Percentiles rank a stretch among this genome's conserved stretches.
Conservation (phyloP, 306 rosid species). For the Vigna unguiculata region DNA sequence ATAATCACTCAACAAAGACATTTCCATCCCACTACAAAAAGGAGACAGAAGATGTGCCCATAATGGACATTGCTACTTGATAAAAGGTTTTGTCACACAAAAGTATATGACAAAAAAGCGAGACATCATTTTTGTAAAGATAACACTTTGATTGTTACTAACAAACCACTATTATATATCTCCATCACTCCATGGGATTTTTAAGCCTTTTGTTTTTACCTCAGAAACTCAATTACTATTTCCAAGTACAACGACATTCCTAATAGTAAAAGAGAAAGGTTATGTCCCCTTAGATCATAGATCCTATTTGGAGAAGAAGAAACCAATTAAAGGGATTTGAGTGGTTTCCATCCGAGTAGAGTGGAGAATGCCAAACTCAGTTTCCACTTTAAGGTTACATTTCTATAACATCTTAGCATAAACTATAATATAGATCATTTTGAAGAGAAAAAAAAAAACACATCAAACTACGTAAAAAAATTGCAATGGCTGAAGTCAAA, state of each 20-base stretch:
- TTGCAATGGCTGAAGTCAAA: too few species aligned
- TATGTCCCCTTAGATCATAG: neutral
- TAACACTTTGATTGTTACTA: slow-evolving; percentile 28
- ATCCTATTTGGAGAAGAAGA: slow-evolving; percentile 1
- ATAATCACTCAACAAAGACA: slow-evolving; percentile 1
- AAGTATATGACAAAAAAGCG: slow-evolving; percentile 11
- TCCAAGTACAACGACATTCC: neutral
- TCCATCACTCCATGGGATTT: neutral
- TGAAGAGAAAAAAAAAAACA: too few species aligned
- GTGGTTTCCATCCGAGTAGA: neutral
- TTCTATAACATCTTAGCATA: too few species aligned
- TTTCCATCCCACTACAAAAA: slow-evolving; percentile 6
- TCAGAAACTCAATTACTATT: neutral
- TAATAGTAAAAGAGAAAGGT: slow-evolving; percentile 9
- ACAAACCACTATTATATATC: slow-evolving; percentile 3
- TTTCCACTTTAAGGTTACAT: too few species aligned
- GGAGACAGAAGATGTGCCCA: neutral
- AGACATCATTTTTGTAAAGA: slow-evolving; percentile 28
- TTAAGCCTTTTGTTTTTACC: neutral
- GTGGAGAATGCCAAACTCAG: too few species aligned
- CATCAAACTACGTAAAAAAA: too few species aligned
- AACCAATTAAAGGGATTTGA: neutral
- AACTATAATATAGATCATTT: too few species aligned
- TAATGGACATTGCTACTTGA: neutral
- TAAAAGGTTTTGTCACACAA: neutral